Percentiles rank a stretch among this genome's conserved stretches.
These are phyloP conservation scores for Allium sativum DNA, from an alignment of 106 monocot species.

Conservation along the genomic window DNA sequence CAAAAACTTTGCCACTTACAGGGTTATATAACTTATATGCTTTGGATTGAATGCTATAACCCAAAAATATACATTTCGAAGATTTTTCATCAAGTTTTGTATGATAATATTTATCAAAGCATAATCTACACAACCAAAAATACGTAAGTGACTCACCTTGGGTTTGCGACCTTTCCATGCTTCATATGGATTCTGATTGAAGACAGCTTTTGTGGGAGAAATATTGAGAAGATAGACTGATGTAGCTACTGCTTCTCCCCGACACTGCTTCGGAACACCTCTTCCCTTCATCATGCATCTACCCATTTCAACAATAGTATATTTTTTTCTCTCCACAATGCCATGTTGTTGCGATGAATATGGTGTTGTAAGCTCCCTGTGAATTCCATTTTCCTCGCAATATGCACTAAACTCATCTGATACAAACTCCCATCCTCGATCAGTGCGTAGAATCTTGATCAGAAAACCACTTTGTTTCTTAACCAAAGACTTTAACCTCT, in stretches of 20 bases:
- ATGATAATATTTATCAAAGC: not conserved
- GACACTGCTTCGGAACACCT: not conserved
- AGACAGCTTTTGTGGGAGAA: not conserved
- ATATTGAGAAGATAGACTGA: not conserved
- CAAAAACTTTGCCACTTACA: not conserved
- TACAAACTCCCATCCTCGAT: conserved; percentile 1
- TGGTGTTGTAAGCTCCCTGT: not conserved
- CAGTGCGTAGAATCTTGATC: not conserved
- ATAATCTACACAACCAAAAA: conserved; percentile 2
- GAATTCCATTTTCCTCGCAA: conserved; percentile 2
- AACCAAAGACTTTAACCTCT: not conserved
- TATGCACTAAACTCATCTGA: not conserved
- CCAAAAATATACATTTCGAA: not conserved
- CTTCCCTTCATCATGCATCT: not conserved
- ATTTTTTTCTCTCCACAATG: not conserved
- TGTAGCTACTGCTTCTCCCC: not conserved
- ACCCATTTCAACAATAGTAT: not conserved
- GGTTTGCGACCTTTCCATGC: conserved; percentile 1
- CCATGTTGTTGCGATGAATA: conserved; percentile 2
- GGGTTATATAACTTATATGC: conserved; percentile 1
- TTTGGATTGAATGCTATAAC: conserved; percentile 1
- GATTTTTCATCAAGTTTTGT: not conserved
- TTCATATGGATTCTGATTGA: not conserved
- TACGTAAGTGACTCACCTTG: not conserved
- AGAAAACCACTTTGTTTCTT: not conserved